Conservation (phyloP, 192 early-diverging fungal species). For the Paraglomus brasilianum region DNA sequence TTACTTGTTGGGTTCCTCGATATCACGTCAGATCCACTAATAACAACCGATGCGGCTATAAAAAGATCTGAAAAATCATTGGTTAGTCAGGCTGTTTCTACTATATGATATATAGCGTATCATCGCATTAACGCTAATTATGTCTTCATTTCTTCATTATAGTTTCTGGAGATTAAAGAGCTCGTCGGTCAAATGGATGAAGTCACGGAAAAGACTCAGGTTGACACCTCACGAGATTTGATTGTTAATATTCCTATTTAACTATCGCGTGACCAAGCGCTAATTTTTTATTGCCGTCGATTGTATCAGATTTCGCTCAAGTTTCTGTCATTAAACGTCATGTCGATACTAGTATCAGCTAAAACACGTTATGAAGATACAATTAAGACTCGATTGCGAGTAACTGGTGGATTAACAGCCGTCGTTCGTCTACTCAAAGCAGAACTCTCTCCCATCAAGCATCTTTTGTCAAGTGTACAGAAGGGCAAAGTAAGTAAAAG, state of each 20-base stretch:
- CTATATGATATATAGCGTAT: not conserved
- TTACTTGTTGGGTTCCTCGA: conserved; percentile 5
- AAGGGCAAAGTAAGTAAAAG: conserved; percentile 21
- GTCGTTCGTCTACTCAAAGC: conserved; percentile 12
- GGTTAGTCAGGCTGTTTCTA: not conserved
- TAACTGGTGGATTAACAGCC: not conserved
- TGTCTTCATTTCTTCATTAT: not conserved
- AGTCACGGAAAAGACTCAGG: conserved; percentile 1
- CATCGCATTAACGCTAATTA: not conserved
- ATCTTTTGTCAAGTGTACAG: not conserved
- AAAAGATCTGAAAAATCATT: conserved; percentile 11
- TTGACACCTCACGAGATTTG: not conserved
- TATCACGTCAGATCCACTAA: conserved; percentile 4
- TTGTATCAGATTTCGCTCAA: conserved; percentile 24
- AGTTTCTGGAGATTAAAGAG: conserved; percentile 17
- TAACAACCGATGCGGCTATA: not conserved
- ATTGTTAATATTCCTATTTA: not conserved
- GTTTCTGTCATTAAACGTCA: conserved; percentile 7
- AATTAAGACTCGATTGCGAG: conserved; percentile 3
- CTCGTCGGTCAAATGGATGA: not conserved
- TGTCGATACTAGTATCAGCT: conserved; percentile 4
- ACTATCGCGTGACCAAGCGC: not conserved
- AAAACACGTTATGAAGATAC: conserved; percentile 16
- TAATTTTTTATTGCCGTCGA: not conserved
- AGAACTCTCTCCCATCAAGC: not conserved